phyloP scores from a whole-genome alignment of 352 stramenopile genomes.

The Pythium volutum region DNA sequence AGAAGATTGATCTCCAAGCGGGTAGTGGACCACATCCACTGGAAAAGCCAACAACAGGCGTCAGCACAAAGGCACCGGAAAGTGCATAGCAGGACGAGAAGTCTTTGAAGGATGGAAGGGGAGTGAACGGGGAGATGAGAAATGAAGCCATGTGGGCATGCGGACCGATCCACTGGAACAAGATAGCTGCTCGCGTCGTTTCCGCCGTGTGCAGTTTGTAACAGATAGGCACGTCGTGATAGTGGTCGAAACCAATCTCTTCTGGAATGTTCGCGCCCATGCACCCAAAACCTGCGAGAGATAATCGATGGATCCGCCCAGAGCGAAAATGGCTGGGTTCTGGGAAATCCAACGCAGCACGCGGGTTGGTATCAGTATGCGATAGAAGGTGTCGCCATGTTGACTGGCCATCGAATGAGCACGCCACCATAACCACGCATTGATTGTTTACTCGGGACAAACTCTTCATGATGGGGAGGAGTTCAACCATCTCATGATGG shows the following conservation, averaged over 20 bases:
- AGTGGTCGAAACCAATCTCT: constrained; percentile 5
- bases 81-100: constrained; percentile 15
- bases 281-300: constrained; percentile 7
- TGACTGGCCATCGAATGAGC: neutral
- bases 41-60: neutral
- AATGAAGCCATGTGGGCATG: neutral
- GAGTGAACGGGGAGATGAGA: neutral
- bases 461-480: too few species aligned
- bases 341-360: neutral
- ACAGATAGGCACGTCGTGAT: neutral
- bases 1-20: constrained; percentile 50
- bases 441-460: too few species aligned
- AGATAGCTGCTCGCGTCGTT: neutral
- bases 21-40: neutral
- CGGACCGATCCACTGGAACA: neutral
- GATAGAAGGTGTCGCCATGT: neutral
- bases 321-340: neutral
- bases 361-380: neutral
- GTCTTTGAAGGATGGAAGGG: neutral
- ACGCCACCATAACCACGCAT: neutral
- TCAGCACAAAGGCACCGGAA: constrained; percentile 5
- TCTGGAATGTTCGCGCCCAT: constrained; percentile 24
- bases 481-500: too few species aligned
- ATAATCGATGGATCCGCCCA: constrained; percentile 1
- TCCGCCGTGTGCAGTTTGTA: constrained; percentile 8